Percentiles rank a stretch among this genome's conserved stretches.
These are phyloP conservation scores for Botrytis galanthina DNA, from an alignment of 2,329 filamentous ascomycete species.

Conservation along the genomic window DNA sequence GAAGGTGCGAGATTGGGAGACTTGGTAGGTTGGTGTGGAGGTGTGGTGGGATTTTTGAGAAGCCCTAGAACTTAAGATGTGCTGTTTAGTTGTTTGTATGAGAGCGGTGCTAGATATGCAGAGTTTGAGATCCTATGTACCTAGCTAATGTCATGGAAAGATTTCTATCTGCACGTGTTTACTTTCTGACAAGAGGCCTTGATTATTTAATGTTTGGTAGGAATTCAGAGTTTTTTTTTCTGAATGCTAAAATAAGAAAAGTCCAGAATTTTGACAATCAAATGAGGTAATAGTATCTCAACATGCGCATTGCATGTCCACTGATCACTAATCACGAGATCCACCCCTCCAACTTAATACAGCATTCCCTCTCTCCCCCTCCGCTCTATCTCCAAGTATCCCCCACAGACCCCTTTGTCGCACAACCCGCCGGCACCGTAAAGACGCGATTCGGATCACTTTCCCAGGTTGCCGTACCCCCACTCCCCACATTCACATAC, in stretches of 20 bases:
- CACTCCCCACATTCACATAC: slow-evolving; percentile 58
- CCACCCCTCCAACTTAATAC: not conserved
- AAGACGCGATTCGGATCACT: slow-evolving; percentile 44
- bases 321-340: not conserved
- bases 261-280: not conserved
- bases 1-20: slow-evolving; percentile 70
- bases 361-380: too few relatives aligned
- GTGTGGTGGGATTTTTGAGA: slow-evolving; percentile 79
- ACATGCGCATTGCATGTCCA: not conserved
- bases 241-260: accelerated
- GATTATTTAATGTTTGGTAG: not conserved
- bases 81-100: not conserved
- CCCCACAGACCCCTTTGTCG: slow-evolving; percentile 29
- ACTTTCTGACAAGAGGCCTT: not conserved
- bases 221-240: not conserved
- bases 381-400: slow-evolving; percentile 27
- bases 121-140: not conserved
- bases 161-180: not conserved
- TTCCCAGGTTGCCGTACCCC: slow-evolving; percentile 62
- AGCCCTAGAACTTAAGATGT: slow-evolving; percentile 40
- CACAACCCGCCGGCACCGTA: slow-evolving; percentile 32
- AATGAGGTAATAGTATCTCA: not conserved
- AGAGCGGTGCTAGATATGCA: not conserved
- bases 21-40: slow-evolving; percentile 82
- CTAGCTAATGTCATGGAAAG: not conserved